Base-by-base conservation (phyloP, 768 basidiomycete genomes). In the Suillus clintonianus region DNA sequence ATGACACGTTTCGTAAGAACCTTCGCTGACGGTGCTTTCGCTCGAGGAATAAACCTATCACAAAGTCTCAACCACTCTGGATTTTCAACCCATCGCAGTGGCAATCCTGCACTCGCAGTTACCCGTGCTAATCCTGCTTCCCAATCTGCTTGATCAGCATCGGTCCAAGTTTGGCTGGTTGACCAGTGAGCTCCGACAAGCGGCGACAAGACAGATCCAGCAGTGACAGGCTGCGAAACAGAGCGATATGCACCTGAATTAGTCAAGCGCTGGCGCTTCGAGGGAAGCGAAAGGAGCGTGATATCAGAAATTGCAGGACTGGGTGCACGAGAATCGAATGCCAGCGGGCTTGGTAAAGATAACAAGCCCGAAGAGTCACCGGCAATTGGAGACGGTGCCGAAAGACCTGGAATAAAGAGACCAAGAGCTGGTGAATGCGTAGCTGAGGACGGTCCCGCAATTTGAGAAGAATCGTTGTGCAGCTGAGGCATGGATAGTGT, bases 1-100 rank as follows among this genome's bases (percentile, higher is more conserved):
- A 78, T 65, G 27, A 79, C 43, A 17, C 56, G 64, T 27, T 43
- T 24, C 7, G 71, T 72, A 6, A 79, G 61, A 14, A 69, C 64
- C 36, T 70, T 68, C n/a, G 68, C 60, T 0, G 68, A 73, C 0
- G 71, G 71, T 17, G 64, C 53, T 53, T 62, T 67, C 65, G 74
- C 69, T 70, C 69, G 36, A 67, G 72, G 65, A 72, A 77, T 64
- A 60, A 79, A 79, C 3, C 70, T 65, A 19, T 73, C 63, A 50
- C 70, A 71, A 53, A 81, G 69, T 2, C 48, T 32, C 56, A 77
- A 61, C 60, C 70, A 77, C 36, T 77, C 76, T 1, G 73, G 72
- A 66, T 80, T 79, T n/a, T 77, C 73, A 17, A 80, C 74, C 77
- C 77, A 81, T 4, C 69, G 69, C 0, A 81, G 69, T 14, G 79